These are phyloP conservation scores for Saururus chinensis DNA, from an alignment of 164 flowering plant genomes.

Conservation along the genomic window DNA sequence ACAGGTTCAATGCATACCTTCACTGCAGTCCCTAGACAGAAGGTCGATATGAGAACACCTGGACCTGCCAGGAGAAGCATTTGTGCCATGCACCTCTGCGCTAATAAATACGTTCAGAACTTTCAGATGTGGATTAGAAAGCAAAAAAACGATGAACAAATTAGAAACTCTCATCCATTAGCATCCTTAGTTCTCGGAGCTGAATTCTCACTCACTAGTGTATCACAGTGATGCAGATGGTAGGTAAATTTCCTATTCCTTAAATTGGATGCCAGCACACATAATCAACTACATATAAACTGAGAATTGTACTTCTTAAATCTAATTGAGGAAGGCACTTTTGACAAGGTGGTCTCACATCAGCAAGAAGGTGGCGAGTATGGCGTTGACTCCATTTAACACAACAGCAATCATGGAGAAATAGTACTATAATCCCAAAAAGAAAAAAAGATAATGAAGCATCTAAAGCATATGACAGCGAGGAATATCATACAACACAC, in stretches of 20 bases:
- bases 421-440: background rate
- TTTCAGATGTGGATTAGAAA: too few species aligned
- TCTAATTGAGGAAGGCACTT: background rate
- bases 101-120: background rate
- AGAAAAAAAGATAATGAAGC: background rate
- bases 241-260: too few species aligned
- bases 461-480: background rate
- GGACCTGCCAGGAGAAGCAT: conserved; percentile 85
- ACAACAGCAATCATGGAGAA: background rate
- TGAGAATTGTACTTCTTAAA: background rate
- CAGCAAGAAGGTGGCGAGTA: background rate
- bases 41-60: conserved; percentile 3
- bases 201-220: too few species aligned
- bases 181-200: too few species aligned
- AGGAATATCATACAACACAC: conserved; percentile 20
- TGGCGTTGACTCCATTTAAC: background rate
- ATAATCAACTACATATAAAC: too few species aligned
- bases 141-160: too few species aligned
- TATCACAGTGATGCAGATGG: too few species aligned
- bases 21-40: conserved; percentile 59
- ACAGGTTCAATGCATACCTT: conserved; percentile 38
- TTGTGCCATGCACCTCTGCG: conserved; percentile 81
- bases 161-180: too few species aligned
- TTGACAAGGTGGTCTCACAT: background rate
- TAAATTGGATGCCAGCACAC: too few species aligned